Conservation (phyloP, 305 asterid genomes). For the Rubia balearica region DNA sequence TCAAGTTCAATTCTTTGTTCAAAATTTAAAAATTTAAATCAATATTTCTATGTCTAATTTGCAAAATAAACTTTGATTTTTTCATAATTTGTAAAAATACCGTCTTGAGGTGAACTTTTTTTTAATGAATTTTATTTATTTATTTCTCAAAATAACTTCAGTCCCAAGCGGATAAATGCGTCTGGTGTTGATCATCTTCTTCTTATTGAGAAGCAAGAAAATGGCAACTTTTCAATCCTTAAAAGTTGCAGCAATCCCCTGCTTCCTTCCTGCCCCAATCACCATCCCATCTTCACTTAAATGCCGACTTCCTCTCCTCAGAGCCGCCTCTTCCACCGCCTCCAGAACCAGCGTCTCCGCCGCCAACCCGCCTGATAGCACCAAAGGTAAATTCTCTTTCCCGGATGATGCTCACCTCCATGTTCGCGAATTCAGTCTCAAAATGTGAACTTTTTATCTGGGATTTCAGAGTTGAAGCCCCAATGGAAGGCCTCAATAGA, state of each 20-base stretch:
- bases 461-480: constrained; percentile 45
- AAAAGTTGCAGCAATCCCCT: constrained; percentile 27
- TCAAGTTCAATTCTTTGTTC: no score
- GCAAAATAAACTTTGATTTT: no score
- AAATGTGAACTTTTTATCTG: background rate
- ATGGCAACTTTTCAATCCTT: constrained; percentile 27
- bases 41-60: no score
- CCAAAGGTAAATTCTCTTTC: constrained; percentile 32
- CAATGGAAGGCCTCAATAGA: constrained; percentile 97
- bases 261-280: constrained; percentile 13
- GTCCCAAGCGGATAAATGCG: background rate
- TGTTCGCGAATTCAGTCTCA: background rate
- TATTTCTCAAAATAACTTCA: background rate
- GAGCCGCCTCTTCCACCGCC: constrained; percentile 46
- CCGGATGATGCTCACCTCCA: background rate
- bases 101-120: no score
- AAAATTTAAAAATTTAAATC: no score
- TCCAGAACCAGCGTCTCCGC: constrained; percentile 23
- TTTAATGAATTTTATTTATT: no score
- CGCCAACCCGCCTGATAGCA: constrained; percentile 16
- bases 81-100: no score
- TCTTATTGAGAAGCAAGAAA: background rate
- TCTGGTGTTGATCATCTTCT: background rate
- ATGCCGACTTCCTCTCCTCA: constrained; percentile 28
- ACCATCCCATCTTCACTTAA: background rate